Evolutionary conservation across 2,329 filamentous ascomycete species (phyloP), one percentile per base, ranked within the genome.

Genomic region (Fusarium stilboides): DNA sequence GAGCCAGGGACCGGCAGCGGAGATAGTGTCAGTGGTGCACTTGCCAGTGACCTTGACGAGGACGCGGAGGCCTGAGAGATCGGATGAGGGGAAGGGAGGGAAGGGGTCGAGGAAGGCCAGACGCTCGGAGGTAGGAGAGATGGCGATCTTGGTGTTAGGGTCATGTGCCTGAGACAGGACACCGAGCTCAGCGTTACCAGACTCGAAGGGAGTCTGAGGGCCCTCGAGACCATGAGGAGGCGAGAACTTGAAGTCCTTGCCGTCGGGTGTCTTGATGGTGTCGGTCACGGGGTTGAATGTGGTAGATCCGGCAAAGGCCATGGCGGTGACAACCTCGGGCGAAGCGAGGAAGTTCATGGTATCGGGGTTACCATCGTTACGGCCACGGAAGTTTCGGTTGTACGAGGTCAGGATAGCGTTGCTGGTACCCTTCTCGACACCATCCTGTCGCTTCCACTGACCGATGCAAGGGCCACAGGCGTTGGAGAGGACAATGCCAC

Each of bases 321-420:
- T 95, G 51, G 96, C 96, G 6, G 96, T 98, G 67, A 99, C 96
- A 60, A 99, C 89, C 81, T 99, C 96, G 8, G 96, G 96, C 1
- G 94, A 98, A 12, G 96, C 95, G 53, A 99, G 88, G 84, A 99
- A 99, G 86, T 98, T 99, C 94, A 98, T 98, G 10, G 96, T 99
- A 42, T 92, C 91, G 22, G 93, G 91, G 84, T 99, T 99, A 67
- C 96, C 96, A 77, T 99, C 96, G 79, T 99, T 99, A 70, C 96
- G 92, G 65, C 94, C 95, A 51, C 93, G 93, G 86, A 99, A 99
- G 83, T 99, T 99, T 65, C 96, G 93, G 87, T 99, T 99, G 85
- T 98, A 99, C 1, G 94, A 98, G 12, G 94, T 95, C 76, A 99
- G 89, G 75, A 99, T 98, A 66, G 96, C 96, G 77, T 99, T 99